These are phyloP conservation scores for Trametes sp. DNA, from an alignment of 1,284 basidiomycete genomes.

Conservation along the genomic window DNA sequence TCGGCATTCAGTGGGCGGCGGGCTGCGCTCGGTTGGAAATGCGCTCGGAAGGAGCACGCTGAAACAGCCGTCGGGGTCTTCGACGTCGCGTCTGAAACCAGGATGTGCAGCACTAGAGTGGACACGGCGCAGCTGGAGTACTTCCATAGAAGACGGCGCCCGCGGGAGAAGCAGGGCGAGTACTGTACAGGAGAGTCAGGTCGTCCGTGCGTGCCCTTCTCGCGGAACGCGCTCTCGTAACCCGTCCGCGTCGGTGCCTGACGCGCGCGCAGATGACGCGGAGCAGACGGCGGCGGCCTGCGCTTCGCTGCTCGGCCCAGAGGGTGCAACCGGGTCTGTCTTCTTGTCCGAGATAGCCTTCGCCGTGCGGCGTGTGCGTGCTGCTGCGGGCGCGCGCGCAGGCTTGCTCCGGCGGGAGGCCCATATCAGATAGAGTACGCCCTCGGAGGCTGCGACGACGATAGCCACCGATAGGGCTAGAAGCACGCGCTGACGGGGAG, in stretches of 20 bases:
- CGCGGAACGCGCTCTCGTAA: constrained; percentile 12
- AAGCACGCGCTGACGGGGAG: constrained; percentile 59
- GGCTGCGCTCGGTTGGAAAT: background rate
- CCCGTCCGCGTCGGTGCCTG: constrained; percentile 8
- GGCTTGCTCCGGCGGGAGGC: constrained; percentile 51
- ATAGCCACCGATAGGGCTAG: constrained; percentile 65
- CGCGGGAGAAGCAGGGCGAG: background rate
- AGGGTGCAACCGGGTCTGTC: constrained; percentile 2
- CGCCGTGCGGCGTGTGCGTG: background rate
- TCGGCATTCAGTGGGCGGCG: background rate
- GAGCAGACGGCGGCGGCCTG: background rate
- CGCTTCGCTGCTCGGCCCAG: background rate
- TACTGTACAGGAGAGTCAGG: background rate
- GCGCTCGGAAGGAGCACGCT: background rate
- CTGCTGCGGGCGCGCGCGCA: constrained; percentile 19
- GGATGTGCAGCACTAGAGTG: no score
- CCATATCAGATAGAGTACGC: constrained; percentile 76
- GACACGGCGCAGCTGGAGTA: no score
- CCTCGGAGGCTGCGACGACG: constrained; percentile 71
- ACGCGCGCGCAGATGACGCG: constrained; percentile 3
- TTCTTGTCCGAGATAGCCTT: constrained; percentile 17
- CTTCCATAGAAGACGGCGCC: background rate
- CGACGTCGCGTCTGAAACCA: background rate
- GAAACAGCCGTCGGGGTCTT: background rate
- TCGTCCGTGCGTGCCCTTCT: background rate